A percentile compares a stretch with the other conserved stretches of the same genome.
Conservation (phyloP, 768 basidiomycete species). For the Trametes punicea region DNA sequence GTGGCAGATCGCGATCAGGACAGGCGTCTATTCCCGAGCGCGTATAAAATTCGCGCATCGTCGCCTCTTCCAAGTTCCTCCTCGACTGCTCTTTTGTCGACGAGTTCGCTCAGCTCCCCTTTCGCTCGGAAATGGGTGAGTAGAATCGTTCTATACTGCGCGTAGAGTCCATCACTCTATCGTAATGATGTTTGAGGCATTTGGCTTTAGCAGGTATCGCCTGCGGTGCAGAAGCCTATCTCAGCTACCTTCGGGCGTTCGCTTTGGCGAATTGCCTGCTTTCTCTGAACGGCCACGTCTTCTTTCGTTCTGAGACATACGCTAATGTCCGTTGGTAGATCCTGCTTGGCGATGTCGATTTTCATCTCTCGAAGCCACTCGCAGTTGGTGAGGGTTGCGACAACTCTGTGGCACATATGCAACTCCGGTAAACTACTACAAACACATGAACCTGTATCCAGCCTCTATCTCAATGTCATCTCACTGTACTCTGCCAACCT, state of each 20-base stretch:
- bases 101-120: too few species aligned
- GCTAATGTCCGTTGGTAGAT: too few species aligned
- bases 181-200: conserved; percentile 87
- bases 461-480: too few species aligned
- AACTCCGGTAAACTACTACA: too few species aligned
- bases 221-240: conserved; percentile 82
- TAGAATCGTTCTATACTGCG: background rate
- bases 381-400: too few species aligned
- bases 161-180: background rate
- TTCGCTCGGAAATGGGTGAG: conserved; percentile 32
- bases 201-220: conserved; percentile 79
- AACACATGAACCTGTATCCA: too few species aligned
- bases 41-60: conserved; percentile 12
- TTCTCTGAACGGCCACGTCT: conserved; percentile 35
- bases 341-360: too few species aligned
- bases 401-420: too few species aligned
- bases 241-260: conserved; percentile 85
- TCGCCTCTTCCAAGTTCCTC: background rate
- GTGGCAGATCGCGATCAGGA: conserved; percentile 7
- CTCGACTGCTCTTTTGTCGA: background rate
- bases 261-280: conserved; percentile 45
- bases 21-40: background rate
- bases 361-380: too few species aligned
- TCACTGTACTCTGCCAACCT: conserved; percentile 21
- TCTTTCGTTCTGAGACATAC: background rate